Conservation (phyloP, 371 early-diverging fungal species). For the Dichotomocladium elegans region DNA sequence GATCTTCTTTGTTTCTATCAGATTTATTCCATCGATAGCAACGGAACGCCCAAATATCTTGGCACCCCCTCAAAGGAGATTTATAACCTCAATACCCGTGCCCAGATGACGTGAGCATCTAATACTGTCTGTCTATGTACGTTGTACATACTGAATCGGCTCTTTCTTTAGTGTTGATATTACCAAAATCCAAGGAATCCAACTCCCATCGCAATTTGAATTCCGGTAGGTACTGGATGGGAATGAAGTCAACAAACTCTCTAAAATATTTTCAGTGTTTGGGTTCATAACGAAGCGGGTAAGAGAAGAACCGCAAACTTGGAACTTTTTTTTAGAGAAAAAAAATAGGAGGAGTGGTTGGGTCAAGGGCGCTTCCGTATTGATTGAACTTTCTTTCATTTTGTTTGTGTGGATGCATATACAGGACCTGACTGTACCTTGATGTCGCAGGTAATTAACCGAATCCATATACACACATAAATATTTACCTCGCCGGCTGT, state of each 20-base stretch:
- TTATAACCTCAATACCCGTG: constrained; percentile 35
- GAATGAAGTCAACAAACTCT: constrained; percentile 1
- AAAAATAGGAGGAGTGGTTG: no score
- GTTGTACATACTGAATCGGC: no score
- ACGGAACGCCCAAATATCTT: constrained; percentile 35
- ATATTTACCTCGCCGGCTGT: no score
- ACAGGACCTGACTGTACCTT: constrained; percentile 43
- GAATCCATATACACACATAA: no score
- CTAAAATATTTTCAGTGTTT: constrained; percentile 5
- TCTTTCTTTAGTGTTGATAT: constrained; percentile 38
- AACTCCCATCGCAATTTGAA: constrained; percentile 44
- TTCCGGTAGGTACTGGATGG: constrained; percentile 34
- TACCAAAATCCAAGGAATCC: constrained; percentile 27
- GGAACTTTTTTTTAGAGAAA: constrained; percentile 1
- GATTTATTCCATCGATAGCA: constrained; percentile 33
- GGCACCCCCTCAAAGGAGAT: constrained; percentile 40
- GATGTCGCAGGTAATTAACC: constrained; percentile 37
- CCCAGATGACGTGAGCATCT: constrained; percentile 41
- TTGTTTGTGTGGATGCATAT: neutral
- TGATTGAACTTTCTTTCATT: neutral
- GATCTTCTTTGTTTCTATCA: constrained; percentile 5
- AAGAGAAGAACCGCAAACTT: no score
- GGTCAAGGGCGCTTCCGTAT: no score
- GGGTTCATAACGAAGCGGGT: constrained; percentile 9
- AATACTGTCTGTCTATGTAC: no score